These are phyloP conservation scores for Candida sp. DNA, from an alignment of 1,139 yeast genomes.

Conservation along the genomic window DNA sequence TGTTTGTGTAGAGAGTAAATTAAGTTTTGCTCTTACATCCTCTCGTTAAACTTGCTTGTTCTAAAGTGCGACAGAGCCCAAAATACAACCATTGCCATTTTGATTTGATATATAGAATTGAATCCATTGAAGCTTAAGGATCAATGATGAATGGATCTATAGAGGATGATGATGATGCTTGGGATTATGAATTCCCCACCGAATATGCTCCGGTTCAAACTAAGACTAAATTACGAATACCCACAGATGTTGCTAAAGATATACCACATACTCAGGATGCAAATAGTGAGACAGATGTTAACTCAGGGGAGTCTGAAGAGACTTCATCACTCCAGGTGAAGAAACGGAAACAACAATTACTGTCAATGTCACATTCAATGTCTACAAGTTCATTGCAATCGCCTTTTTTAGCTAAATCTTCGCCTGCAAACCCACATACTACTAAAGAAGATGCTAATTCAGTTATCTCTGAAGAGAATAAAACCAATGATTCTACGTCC, in stretches of 20 bases:
- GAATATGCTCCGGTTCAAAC: conserved; percentile 29
- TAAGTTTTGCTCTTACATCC: too few relatives aligned
- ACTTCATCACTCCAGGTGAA: background rate
- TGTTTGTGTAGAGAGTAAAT: too few relatives aligned
- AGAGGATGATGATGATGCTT: conserved; percentile 39
- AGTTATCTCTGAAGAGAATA: conserved; percentile 32
- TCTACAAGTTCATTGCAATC: conserved; percentile 33
- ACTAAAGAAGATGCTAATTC: conserved; percentile 52
- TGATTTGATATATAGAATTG: background rate
- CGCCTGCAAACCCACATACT: conserved; percentile 59
- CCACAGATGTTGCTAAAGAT: background rate
- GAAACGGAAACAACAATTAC: conserved; percentile 3
- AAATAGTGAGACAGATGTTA: background rate
- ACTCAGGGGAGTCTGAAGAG: conserved; percentile 1
- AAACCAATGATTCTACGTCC: conserved; percentile 3
- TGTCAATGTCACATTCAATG: conserved; percentile 9
- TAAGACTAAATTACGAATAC: conserved; percentile 6
- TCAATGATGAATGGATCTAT: conserved; percentile 1
- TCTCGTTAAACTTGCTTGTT: background rate
- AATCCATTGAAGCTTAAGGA: background rate
- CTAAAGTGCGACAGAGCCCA: background rate
- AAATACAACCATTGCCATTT: background rate
- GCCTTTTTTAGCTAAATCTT: conserved; percentile 39
- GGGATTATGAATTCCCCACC: conserved; percentile 43
- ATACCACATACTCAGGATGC: background rate